Conservation (phyloP, 306 rosid genomes). For the Casuarina glauca region DNA sequence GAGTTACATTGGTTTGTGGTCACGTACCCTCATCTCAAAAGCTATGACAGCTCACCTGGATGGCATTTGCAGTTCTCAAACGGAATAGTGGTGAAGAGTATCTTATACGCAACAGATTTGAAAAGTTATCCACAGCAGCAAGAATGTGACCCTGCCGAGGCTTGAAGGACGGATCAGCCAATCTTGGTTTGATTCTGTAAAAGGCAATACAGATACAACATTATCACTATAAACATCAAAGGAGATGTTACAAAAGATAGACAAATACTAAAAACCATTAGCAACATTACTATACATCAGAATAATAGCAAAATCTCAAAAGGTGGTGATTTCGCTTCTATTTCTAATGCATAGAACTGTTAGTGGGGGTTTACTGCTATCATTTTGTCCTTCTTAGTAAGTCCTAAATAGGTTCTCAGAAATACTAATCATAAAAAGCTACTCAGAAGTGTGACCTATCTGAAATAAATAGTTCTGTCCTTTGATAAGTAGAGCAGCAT, state of each 20-base stretch:
- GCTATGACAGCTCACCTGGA: constrained; percentile 58
- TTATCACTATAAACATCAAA: constrained; percentile 18
- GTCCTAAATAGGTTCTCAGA: not conserved
- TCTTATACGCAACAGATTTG: constrained; percentile 67
- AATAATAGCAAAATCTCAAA: not conserved
- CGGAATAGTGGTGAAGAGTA: constrained; percentile 96
- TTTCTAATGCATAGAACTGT: too few relatives aligned
- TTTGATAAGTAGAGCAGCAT: not conserved
- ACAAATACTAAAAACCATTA: constrained; percentile 15
- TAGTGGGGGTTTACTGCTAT: too few relatives aligned
- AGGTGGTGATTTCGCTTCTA: not conserved
- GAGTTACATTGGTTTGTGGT: constrained; percentile 15
- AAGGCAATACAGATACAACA: constrained; percentile 17
- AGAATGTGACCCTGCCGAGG: constrained; percentile 63
- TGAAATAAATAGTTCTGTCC: not conserved
- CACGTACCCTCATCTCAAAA: not conserved
- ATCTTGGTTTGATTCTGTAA: constrained; percentile 80
- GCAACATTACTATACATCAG: constrained; percentile 18
- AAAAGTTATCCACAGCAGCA: constrained; percentile 63
- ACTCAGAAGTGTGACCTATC: not conserved
- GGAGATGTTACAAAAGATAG: constrained; percentile 8
- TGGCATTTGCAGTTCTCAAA: constrained; percentile 71
- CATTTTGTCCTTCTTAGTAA: too few relatives aligned
- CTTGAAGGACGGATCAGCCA: constrained; percentile 85
- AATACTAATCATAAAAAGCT: not conserved